phyloP scores from a whole-genome alignment of 768 basidiomycete genomes.

The Symmetrospora coprosmae region DNA sequence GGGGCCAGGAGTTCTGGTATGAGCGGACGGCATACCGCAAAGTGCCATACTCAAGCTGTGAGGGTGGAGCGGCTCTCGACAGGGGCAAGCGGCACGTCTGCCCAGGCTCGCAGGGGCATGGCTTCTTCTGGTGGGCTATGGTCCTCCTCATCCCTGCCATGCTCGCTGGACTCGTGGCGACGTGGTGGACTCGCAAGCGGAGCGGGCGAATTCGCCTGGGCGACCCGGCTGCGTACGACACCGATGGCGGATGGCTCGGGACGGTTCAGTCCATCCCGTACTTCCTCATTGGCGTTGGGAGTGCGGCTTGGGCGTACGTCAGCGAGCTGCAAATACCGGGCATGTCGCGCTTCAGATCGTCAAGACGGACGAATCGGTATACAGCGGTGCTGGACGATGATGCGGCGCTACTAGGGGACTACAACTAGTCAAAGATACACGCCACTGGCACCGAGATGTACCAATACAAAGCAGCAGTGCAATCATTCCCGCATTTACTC shows the following conservation, averaged over 20 bases:
- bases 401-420: conserved; percentile 10
- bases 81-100: conserved; percentile 60
- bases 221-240: conserved; percentile 31
- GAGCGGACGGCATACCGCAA: conserved; percentile 81
- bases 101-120: conserved; percentile 57
- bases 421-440: background rate
- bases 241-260: conserved; percentile 46
- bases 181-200: conserved; percentile 65
- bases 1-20: conserved; percentile 69
- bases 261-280: conserved; percentile 79
- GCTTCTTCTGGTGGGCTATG: conserved; percentile 70
- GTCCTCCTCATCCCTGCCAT: conserved; percentile 61
- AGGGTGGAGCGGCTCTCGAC: conserved; percentile 65
- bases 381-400: conserved; percentile 13
- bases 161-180: conserved; percentile 59
- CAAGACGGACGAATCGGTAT: background rate
- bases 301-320: conserved; percentile 14
- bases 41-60: conserved; percentile 75
- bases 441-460: too few relatives aligned
- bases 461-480: background rate
- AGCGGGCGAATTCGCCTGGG: conserved; percentile 30
- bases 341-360: background rate
- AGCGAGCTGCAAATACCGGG: conserved; percentile 10
- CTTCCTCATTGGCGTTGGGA: conserved; percentile 55
- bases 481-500: background rate